Evolutionary conservation across 2,329 filamentous ascomycete genomes (phyloP).

Genomic region (Hortaea werneckii): DNA sequence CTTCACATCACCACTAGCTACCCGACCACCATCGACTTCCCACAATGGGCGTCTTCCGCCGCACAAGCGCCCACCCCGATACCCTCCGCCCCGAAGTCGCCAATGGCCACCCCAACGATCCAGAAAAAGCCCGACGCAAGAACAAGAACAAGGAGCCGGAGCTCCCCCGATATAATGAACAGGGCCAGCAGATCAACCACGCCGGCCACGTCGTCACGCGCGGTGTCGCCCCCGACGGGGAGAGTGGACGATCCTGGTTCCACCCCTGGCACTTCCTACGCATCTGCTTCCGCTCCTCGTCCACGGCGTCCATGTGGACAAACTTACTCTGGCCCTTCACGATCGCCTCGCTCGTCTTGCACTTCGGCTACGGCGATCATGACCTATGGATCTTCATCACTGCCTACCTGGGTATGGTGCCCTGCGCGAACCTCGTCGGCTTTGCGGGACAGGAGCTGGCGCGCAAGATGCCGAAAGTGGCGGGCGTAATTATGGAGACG

Average conservation of each 20-base stretch:
- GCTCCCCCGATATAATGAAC: conserved; percentile 15
- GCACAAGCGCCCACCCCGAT: conserved; percentile 11
- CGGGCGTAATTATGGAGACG: conserved; percentile 47
- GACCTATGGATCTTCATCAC: conserved; percentile 37
- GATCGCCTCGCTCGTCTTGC: conserved; percentile 35
- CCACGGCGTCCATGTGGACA: conserved; percentile 36
- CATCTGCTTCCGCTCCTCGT: conserved; percentile 37
- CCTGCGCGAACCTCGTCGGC: conserved; percentile 40
- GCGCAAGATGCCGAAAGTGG: conserved; percentile 63
- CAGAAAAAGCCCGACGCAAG: not conserved
- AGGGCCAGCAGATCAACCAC: conserved; percentile 30
- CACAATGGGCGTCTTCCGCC: conserved; percentile 2
- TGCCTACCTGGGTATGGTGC: conserved; percentile 42
- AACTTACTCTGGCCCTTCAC: conserved; percentile 43
- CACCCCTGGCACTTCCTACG: conserved; percentile 33
- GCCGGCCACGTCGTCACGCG: conserved; percentile 34
- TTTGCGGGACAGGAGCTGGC: conserved; percentile 62
- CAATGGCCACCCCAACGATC: not conserved
- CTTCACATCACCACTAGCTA: too few relatives aligned
- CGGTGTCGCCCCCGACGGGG: conserved; percentile 36
- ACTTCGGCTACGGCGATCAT: conserved; percentile 34
- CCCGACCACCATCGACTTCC: too few relatives aligned
- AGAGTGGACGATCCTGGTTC: conserved; percentile 38
- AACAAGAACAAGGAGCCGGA: conserved; percentile 3
- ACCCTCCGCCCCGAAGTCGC: conserved; percentile 2